Base-by-base conservation (phyloP, 106 monocot species). In the Allium cepa region DNA sequence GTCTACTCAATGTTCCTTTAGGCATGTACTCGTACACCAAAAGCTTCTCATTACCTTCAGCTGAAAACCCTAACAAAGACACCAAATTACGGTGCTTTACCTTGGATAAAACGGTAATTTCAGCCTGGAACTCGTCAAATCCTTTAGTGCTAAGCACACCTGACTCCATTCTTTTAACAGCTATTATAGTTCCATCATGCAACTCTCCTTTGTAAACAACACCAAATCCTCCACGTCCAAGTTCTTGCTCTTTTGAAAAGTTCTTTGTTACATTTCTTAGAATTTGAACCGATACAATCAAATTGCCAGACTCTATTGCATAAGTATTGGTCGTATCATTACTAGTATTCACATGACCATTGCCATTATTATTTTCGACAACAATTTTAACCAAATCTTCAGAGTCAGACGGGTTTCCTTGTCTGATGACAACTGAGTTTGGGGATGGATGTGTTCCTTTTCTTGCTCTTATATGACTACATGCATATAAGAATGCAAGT, bases 11-110 rank as follows among this genome's bases (percentile, higher is more conserved):
- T 50, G 85, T 78, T 11, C 85, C 85, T 17, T 81, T 78, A 10
- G 85, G 64, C 85, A 85, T 85, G 60, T 81, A 85, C 65, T 85
- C 85, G 60, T 85, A 85, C 9, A 85, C 81, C 10, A 85, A 71
- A 26, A 85, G 81, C 56, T 63, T 81, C 72, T 85, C 85, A 14
- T 72, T 69, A 7, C 66, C 81, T 64, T 85, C 81, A 4, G 78
- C 64, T 18, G 84, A 77, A 67, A 78, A 81, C 17, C 81, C 85
- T 66, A 86, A 63, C 1, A 86, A 53, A 16, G 85, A 78, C 5
- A 86, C 85, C 68, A 86, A 67, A 63, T 86, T 75, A 7, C 75
- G 71, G 76, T 86, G 85, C 16, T 79, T 60, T 14, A 86, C 81
- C 56, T 86, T 81, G 22, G 85, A 81, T 27, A 86, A 78, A 14